phyloP scores from a whole-genome alignment of 2,329 filamentous ascomycete species.

The Claviceps fusiformis region DNA sequence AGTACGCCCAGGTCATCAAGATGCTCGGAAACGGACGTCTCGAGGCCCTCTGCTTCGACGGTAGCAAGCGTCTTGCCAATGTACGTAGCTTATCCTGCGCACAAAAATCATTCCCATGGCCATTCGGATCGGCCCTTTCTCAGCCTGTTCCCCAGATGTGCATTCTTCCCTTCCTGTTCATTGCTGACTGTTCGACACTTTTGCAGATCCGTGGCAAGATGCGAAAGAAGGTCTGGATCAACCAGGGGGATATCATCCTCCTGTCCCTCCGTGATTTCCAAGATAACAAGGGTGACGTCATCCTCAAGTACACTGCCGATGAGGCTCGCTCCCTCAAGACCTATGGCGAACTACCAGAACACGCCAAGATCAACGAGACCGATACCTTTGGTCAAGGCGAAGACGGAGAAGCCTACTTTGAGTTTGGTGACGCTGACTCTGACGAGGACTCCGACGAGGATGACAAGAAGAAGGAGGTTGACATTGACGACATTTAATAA shows the following conservation, averaged over 20 bases:
- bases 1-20: conserved; percentile 48
- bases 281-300: conserved; percentile 92
- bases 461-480: conserved; percentile 62
- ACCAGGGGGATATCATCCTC: conserved; percentile 90
- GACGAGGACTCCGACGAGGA: conserved; percentile 38
- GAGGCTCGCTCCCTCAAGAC: conserved; percentile 92
- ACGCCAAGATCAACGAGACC: conserved; percentile 99
- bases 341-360: conserved; percentile 93
- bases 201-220: conserved; percentile 66
- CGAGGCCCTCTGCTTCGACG: conserved; percentile 90
- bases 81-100: conserved; percentile 15
- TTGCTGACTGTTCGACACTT: background rate
- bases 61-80: conserved; percentile 34
- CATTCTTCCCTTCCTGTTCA: too few species aligned
- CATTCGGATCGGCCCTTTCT: too few species aligned
- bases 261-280: conserved; percentile 84
- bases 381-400: conserved; percentile 87
- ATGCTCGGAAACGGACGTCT: conserved; percentile 94
- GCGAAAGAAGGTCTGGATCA: conserved; percentile 99
- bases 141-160: too few species aligned
- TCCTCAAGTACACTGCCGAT: conserved; percentile 90
- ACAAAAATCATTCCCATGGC: background rate
- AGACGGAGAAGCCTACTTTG: conserved; percentile 92
- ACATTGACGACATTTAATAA: conserved; percentile 84
- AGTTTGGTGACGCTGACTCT: conserved; percentile 88